A percentile compares a stretch with the other conserved stretches of the same genome.
Evolutionary conservation across 495 filamentous ascomycete species (phyloP).

Genomic region (Neurospora sp.): DNA sequence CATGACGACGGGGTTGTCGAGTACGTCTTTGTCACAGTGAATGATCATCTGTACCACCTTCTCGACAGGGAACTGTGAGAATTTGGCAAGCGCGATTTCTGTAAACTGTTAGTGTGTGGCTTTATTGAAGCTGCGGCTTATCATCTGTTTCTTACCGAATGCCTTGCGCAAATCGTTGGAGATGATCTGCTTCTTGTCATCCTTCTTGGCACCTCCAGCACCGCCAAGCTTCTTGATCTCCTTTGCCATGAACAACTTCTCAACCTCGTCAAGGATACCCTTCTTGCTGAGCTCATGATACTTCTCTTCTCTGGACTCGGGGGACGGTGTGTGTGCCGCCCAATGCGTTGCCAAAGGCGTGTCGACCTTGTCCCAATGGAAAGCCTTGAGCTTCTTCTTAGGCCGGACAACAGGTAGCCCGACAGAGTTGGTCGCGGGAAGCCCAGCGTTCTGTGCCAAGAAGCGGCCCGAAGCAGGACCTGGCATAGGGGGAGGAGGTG

Average conservation of each 20-base stretch:
- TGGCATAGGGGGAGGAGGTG: background rate
- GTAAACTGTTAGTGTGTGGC: conserved; percentile 10
- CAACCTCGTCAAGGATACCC: conserved; percentile 93
- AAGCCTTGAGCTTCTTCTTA: conserved; percentile 98
- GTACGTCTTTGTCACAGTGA: conserved; percentile 82
- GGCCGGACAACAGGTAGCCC: conserved; percentile 69
- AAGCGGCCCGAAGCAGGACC: conserved; percentile 39
- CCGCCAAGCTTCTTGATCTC: conserved; percentile 83
- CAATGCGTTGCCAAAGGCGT: conserved; percentile 89
- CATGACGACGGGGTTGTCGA: conserved; percentile 94
- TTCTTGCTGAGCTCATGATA: conserved; percentile 85
- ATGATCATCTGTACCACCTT: conserved; percentile 88
- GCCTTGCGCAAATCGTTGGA: conserved; percentile 82
- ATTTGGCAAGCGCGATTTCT: conserved; percentile 89
- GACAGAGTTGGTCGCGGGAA: conserved; percentile 26
- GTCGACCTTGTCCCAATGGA: conserved; percentile 99
- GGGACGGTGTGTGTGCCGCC: conserved; percentile 75
- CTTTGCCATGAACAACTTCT: conserved; percentile 94
- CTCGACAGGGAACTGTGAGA: conserved; percentile 67
- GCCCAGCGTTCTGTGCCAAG: conserved; percentile 35
- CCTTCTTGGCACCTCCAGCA: conserved; percentile 49
- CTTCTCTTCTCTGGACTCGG: conserved; percentile 82
- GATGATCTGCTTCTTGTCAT: conserved; percentile 96
- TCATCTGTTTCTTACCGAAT: conserved; percentile 47
- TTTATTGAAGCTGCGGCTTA: background rate